Evolutionary conservation across 2,329 filamentous ascomycete genomes (phyloP), one percentile per base, ranked within the genome.

Genomic region (Penicillium nordicum): DNA sequence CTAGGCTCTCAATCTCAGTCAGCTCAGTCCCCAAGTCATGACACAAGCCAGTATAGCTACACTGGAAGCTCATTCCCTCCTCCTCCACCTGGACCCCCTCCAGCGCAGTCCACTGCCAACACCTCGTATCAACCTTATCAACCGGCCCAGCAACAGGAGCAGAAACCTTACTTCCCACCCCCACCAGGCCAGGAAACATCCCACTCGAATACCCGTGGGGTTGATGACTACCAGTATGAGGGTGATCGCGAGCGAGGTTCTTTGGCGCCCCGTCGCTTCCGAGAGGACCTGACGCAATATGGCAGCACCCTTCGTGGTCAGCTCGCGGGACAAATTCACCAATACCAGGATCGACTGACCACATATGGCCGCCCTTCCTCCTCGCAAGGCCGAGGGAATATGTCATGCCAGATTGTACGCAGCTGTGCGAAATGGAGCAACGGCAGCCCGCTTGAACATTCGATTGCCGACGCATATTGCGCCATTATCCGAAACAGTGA

Each of bases 341-440:
- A 76, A 27, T 76, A 78, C 56, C 75, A 77, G 54, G 75, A 77
- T 60, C 67, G 68, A 7, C 65, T 73, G 42, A 69, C 62, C 27
- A 53, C 62, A 12, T 64, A 62, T 25, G 60, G 64, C 6, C 66
- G 71, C 29, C 62, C 61, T 55, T 30, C 45, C 0, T 51, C 57
- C 21, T 61, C 64, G 1, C 68, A 69, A 47, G 57, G 51, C 25
- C 63, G 65, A 9, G 70, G 72, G 12, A 71, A 69, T 41, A 74
- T 75, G 69, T 67, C 63, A n/a, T 76, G 74, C 49, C 68, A 76
- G 54, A 71, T 76, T 38, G 68, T 97, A 18, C 85, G 93, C 42
- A 96, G 91, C 55, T 94, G 90, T 61, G 84, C 85, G n/a, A 92
- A 97, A 74, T 97, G 93, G 93, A 96, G 90, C n/a, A 94, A 89